Percentiles rank a stretch among this genome's conserved stretches.
phyloP scores from a whole-genome alignment of 768 basidiomycete species.

The Russula lepida region DNA sequence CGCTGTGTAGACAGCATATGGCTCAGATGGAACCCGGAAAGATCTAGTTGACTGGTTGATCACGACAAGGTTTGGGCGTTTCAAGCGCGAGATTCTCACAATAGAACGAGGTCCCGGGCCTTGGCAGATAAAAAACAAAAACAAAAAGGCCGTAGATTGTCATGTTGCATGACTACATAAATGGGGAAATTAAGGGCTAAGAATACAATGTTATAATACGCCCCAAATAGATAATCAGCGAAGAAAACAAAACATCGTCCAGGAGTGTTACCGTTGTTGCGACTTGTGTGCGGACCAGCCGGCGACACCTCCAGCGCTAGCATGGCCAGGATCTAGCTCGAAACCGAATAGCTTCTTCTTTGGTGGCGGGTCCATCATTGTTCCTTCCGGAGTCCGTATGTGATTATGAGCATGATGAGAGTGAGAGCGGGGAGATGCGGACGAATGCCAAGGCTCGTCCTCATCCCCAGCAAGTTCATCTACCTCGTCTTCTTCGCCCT shows the following conservation, averaged over 20 bases:
- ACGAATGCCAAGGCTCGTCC: background rate
- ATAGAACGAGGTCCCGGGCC: no score
- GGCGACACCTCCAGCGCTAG: background rate
- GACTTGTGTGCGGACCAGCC: constrained; percentile 6
- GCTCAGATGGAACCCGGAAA: background rate
- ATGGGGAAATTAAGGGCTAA: constrained; percentile 5
- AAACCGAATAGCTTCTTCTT: constrained; percentile 18
- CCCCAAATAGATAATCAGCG: constrained; percentile 8
- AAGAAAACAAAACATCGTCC: background rate
- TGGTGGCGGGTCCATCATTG: constrained; percentile 5
- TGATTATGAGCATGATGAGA: background rate
- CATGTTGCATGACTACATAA: constrained; percentile 4
- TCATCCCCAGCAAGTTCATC: constrained; percentile 12
- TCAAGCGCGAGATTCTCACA: no score
- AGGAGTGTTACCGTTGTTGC: constrained; percentile 2
- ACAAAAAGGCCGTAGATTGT: background rate
- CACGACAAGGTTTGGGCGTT: no score
- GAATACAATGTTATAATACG: constrained; percentile 17
- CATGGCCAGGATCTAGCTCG: background rate
- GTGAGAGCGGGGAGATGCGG: background rate
- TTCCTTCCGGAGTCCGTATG: background rate
- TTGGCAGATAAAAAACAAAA: background rate
- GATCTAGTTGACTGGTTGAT: no score
- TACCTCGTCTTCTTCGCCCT: constrained; percentile 3
- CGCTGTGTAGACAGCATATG: background rate